Base-by-base conservation (phyloP, 257 asterid genomes). In the Gardenia jasminoides region DNA sequence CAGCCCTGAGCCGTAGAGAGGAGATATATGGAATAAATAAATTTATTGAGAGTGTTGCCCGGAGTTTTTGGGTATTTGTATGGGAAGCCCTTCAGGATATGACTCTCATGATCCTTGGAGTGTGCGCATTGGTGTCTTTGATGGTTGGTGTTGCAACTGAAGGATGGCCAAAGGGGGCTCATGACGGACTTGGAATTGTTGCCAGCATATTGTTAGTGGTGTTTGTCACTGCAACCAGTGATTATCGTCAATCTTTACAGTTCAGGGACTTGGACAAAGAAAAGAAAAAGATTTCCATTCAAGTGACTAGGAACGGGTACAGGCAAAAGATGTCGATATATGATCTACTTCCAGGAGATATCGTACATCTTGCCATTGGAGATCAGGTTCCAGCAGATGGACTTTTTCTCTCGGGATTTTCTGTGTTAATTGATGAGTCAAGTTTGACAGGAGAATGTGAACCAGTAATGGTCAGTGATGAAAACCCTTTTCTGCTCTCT, bases 301-400 rank as follows among this genome's bases (percentile, higher is more conserved):
- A 94, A 69, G 97, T 92, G 67, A 94, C 97, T 0, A 92, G 98
- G 76, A 86, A 94, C 7, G 96, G 96, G 0, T 94, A 78, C 77
- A 82, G 97, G 50, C 97, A 92, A 68, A 94, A 91, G 86, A 69
- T 89, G 84, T 94, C 98, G 0, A 91, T 94, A 61, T 92, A 92
- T 61, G 97, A 94, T 80, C 88, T 94, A 7, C 83, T 94, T 50
- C 90, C 98, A 0, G 98, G 98, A 7, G 98, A 94, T 47, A 80
- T 94, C 28, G 96, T 94, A 22, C 98, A 94, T 84, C 97, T 94
- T 39, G 82, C 83, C 9, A 91, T 93, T 24, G 98, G 98, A 22
- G 98, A 93, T 84, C 97, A 93, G 81, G 98, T 93, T 76, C 98
- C 98, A 9, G 90, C 97, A 0, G 98, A 94, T 70, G 98, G 98